These are phyloP conservation scores for Penicillium canescens DNA, from an alignment of 495 filamentous ascomycete species.

Conservation along the genomic window DNA sequence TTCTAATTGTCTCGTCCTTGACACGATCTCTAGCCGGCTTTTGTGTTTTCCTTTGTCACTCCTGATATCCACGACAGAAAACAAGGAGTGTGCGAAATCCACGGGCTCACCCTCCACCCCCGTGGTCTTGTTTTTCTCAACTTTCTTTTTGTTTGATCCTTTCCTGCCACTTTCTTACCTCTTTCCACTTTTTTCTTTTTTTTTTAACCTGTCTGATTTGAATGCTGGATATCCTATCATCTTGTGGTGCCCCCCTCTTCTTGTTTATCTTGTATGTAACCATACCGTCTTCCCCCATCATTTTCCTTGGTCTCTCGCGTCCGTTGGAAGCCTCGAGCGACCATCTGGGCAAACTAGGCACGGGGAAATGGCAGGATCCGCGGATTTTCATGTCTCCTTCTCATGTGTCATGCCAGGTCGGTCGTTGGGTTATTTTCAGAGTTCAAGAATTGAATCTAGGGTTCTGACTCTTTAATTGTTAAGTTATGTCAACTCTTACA, in stretches of 20 bases:
- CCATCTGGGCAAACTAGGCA: conserved; percentile 28
- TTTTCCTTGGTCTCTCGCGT: conserved; percentile 34
- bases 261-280: conserved; percentile 41
- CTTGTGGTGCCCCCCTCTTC: conserved; percentile 27
- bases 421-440: conserved; percentile 41
- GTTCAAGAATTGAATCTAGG: conserved; percentile 34
- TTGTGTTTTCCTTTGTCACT: conserved; percentile 28
- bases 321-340: conserved; percentile 29
- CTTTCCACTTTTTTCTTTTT: conserved; percentile 14
- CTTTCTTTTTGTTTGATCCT: conserved; percentile 13
- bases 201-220: conserved; percentile 28
- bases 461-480: conserved; percentile 21
- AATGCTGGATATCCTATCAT: conserved; percentile 48
- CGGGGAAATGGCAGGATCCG: conserved; percentile 35
- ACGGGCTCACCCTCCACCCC: not conserved
- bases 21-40: conserved; percentile 48
- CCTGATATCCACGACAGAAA: conserved; percentile 42
- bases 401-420: conserved; percentile 47
- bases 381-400: conserved; percentile 41
- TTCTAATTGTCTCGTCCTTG: conserved; percentile 32
- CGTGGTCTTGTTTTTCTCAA: conserved; percentile 7
- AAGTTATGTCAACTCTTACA: not conserved
- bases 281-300: conserved; percentile 35
- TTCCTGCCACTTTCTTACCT: conserved; percentile 13
- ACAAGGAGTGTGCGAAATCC: conserved; percentile 20